Base-by-base conservation (phyloP, 2,329 filamentous ascomycete species). In the Fusarium coicis region DNA sequence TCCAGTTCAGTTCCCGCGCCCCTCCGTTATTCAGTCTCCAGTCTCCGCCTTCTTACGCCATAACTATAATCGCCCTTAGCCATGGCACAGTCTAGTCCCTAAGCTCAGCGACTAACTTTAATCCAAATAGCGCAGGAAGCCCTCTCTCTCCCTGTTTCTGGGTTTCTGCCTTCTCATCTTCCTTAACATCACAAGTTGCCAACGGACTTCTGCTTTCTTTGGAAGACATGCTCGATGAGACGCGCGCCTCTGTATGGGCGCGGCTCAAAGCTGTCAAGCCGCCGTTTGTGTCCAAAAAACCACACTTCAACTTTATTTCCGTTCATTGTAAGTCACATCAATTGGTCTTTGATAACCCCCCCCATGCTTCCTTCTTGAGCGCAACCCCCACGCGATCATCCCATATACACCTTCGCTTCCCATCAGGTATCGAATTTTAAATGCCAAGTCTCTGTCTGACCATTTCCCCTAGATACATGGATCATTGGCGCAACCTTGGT, bases 221-320 rank as follows among this genome's bases (percentile, higher is more conserved):
- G 44, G 57, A 66, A 74, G 75, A 74, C 49, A 83, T 82, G 80
- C 79, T 85, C 66, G 75, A 80, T 66, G 71, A 74, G 66, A 62
- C 76, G 66, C 79, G 79, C 67, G 78, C 79, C 71, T 80, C 70
- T 53, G 36, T 84, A 46, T 82, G 83, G 83, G 80, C 78, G 42
- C 84, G 87, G 76, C 64, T 89, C 68, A 84, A 83, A 80, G 80
- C 84, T 65, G 77, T 89, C 70, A 89, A 87, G 77, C 89, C 88
- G 7, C 84, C 87, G 21, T 90, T 91, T 70, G 75, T 90, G 34
- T 87, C 87, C 59, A 89, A 87, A 77, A 86, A 88, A 76, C 92
- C 90, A 21, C 89, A 91, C 74, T 92, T 95, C 82, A 95, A 93
- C 83, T 97, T 96, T 80, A 95, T 96, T 68, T 91, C 91, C 3